These are phyloP conservation scores for Coffea eugenioides DNA, from an alignment of 257 asterid species.

Conservation along the genomic window DNA sequence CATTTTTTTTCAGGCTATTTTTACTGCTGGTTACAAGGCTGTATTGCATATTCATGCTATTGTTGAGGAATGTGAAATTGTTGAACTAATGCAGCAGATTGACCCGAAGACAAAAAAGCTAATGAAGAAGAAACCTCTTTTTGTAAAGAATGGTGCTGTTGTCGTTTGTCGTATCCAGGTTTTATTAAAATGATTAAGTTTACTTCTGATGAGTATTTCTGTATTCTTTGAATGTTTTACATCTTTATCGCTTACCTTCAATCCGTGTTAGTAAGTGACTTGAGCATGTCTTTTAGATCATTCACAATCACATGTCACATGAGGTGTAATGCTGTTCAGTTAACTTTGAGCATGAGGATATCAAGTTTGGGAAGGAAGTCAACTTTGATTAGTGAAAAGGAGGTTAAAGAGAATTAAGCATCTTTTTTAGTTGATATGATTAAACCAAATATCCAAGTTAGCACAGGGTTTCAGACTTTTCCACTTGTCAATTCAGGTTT, in stretches of 20 bases:
- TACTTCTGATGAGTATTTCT: not conserved
- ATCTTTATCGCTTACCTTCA: not conserved
- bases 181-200: not conserved
- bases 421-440: not conserved
- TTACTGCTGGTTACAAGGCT: conserved; percentile 99
- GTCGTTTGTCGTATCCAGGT: conserved; percentile 86
- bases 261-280: not conserved
- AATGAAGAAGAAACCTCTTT: conserved; percentile 82
- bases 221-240: not conserved
- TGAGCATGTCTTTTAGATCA: not conserved
- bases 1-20: conserved; percentile 62
- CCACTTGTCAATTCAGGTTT: not conserved
- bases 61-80: conserved; percentile 95
- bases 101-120: conserved; percentile 78
- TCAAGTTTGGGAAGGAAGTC: not conserved
- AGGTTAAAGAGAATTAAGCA: not conserved
- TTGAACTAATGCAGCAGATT: conserved; percentile 69
- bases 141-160: conserved; percentile 81
- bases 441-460: not conserved
- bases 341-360: not conserved
- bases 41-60: conserved; percentile 85
- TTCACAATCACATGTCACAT: not conserved
- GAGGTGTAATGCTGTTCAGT: not conserved
- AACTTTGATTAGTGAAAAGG: not conserved
- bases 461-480: not conserved